Evolutionary conservation across 2,329 filamentous ascomycete genomes (phyloP).

Genomic region (Nectriaceae sp.): DNA sequence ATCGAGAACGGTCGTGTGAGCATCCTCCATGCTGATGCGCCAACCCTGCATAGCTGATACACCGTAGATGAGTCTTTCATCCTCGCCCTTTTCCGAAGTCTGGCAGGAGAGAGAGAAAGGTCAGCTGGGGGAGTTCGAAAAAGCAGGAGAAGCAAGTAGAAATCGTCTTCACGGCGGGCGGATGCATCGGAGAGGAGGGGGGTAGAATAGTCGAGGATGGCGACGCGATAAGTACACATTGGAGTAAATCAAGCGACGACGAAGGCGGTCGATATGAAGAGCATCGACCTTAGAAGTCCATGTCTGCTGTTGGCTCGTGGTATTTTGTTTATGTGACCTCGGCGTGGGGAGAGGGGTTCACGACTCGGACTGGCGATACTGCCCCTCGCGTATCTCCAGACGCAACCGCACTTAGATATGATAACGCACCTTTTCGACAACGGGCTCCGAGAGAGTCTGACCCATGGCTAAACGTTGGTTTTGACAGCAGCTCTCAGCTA

Average conservation of each 20-base stretch:
- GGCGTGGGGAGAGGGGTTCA: constrained; percentile 24
- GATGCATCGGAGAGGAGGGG: constrained; percentile 16
- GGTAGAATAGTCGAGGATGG: constrained; percentile 8
- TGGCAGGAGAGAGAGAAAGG: constrained; percentile 40
- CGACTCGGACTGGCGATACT: constrained; percentile 10
- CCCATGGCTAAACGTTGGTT: constrained; percentile 65
- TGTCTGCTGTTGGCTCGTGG: constrained; percentile 8
- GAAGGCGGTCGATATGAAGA: not conserved
- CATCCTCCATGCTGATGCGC: constrained; percentile 99
- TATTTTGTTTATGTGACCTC: not conserved
- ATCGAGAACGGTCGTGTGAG: constrained; percentile 88
- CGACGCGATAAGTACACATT: not conserved
- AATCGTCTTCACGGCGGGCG: constrained; percentile 12
- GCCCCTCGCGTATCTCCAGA: constrained; percentile 17
- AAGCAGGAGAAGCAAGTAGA: not conserved
- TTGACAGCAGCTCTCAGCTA: not conserved
- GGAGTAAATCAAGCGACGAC: not conserved
- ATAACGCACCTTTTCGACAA: constrained; percentile 87
- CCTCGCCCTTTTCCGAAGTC: constrained; percentile 86
- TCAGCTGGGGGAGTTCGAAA: constrained; percentile 24
- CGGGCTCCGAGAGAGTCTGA: constrained; percentile 98
- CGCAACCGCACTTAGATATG: not conserved
- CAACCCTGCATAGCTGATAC: constrained; percentile 99
- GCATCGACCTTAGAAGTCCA: too few relatives aligned
- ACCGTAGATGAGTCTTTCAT: constrained; percentile 91